phyloP scores from a whole-genome alignment of 2,329 filamentous ascomycete species.

The Elsinoe batatas region DNA sequence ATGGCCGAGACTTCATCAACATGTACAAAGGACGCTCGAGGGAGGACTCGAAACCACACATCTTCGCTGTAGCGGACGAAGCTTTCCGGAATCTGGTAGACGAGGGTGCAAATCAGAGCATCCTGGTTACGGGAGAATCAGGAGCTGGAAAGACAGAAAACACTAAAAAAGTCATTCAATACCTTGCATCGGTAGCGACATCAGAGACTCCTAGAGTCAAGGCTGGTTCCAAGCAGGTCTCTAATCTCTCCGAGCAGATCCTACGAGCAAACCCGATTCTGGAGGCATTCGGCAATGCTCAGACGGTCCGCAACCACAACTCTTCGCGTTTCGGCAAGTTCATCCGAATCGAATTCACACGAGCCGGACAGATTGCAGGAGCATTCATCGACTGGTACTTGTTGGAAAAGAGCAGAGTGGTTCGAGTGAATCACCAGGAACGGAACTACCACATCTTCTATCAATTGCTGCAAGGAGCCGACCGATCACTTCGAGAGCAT shows the following conservation, averaged over 20 bases:
- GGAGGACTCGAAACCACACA: constrained; percentile 94
- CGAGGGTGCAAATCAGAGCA: constrained; percentile 92
- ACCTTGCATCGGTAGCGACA: constrained; percentile 86
- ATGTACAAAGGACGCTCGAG: constrained; percentile 90
- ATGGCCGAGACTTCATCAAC: constrained; percentile 92
- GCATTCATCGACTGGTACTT: constrained; percentile 99
- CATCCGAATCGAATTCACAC: constrained; percentile 90
- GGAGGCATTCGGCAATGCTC: constrained; percentile 95
- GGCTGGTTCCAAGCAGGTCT: constrained; percentile 56
- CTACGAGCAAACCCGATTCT: constrained; percentile 92
- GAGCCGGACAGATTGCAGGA: constrained; percentile 80
- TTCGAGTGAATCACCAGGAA: constrained; percentile 76
- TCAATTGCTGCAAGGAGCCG: constrained; percentile 80
- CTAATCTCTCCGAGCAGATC: constrained; percentile 92
- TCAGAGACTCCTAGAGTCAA: constrained; percentile 58
- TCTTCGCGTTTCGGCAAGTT: constrained; percentile 98
- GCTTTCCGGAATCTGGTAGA: constrained; percentile 93
- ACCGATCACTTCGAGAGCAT: constrained; percentile 59
- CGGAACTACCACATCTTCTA: constrained; percentile 98
- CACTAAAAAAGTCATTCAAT: constrained; percentile 98
- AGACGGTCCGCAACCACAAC: constrained; percentile 96
- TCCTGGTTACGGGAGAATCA: constrained; percentile 94
- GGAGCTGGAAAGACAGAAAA: constrained; percentile 98
- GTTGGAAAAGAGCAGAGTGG: constrained; percentile 94
- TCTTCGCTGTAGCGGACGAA: constrained; percentile 94